Conservation (phyloP, 805 yeast species). For the Teunomyces lycoperdinae region DNA sequence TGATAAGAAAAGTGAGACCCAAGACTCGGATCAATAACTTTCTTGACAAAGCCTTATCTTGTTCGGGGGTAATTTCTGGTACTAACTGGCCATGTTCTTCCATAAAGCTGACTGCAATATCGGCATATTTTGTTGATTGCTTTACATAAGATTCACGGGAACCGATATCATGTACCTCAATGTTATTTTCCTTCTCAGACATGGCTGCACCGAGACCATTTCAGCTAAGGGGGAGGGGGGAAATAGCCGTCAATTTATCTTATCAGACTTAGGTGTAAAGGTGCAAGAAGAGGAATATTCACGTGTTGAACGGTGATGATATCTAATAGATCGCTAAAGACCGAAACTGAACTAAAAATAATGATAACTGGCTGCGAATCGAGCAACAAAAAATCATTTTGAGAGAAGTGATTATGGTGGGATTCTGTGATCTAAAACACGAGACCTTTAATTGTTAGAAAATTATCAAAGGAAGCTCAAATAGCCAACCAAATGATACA, state of each 20-base stretch:
- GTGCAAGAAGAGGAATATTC: not conserved
- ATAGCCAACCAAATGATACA: too few species aligned
- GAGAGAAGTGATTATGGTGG: too few species aligned
- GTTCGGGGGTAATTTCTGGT: constrained; percentile 41
- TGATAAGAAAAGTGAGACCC: constrained; percentile 32
- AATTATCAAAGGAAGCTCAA: too few species aligned
- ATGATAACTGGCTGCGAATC: not conserved
- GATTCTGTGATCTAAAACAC: too few species aligned
- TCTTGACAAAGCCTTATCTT: constrained; percentile 36
- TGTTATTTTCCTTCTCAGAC: not conserved
- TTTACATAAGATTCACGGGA: not conserved
- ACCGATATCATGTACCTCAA: not conserved
- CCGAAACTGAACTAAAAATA: not conserved
- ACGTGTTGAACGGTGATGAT: not conserved
- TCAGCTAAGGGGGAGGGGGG: too few species aligned
- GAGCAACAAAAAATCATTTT: too few species aligned
- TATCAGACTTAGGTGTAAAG: not conserved
- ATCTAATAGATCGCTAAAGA: not conserved
- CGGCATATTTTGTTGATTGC: constrained; percentile 26
- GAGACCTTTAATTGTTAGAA: too few species aligned
- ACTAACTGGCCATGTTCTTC: constrained; percentile 27
- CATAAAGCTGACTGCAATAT: constrained; percentile 36
- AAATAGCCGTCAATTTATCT: not conserved
- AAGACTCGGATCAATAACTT: constrained; percentile 36
- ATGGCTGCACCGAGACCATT: not conserved